Base-by-base conservation (phyloP, 2,329 filamentous ascomycete genomes). In the Calonectria hongkongensis region DNA sequence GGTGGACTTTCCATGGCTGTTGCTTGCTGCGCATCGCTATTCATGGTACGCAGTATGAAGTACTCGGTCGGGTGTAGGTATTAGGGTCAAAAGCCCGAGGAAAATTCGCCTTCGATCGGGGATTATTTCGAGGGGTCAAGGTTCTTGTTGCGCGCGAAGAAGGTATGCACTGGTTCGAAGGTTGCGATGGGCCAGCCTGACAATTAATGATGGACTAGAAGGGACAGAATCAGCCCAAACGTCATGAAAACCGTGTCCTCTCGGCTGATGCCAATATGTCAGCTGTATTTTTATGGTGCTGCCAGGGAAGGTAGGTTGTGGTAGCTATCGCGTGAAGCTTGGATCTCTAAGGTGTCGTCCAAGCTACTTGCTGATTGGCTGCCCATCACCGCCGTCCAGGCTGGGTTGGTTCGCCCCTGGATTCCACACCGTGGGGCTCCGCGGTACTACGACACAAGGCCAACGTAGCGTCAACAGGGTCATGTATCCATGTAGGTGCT, bases 1-100 rank as follows among this genome's bases (percentile, higher is more conserved):
- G 76, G 21, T 8, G 54, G 71, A 45, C 75, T 78, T 67, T 81
- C 80, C 81, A 80, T 81, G 51, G 71, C 73, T 68, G 76, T 65
- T 43, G 75, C 47, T 47, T 73, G 68, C 41, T 76, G 78, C 72
- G 76, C 82, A 84, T 83, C 78, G 79, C 76, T 77, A 75, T 73
- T 82, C 82, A 84, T 84, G 76, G 69, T 84, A 76, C 79, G 68
- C 60, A 47, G 66, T 28, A 50, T 62, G 47, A 43, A n/a, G 65
- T 56, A 39, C 48, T 75, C 69, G 68, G 76, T 75, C 68, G 69
- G 74, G 68, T 63, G 60, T 56, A 72, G 74, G 72, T 66, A 45
- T 71, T 63, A 64, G 51, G 54, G 66, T 75, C 72, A 75, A 63
- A 74, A 72, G 66, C 74, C 67, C 47, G 62, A 36, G 60, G 58